Percentiles rank a stretch among this genome's conserved stretches.
Conservation (phyloP, 805 yeast species). For the Schwanniomyces occidentalis region DNA sequence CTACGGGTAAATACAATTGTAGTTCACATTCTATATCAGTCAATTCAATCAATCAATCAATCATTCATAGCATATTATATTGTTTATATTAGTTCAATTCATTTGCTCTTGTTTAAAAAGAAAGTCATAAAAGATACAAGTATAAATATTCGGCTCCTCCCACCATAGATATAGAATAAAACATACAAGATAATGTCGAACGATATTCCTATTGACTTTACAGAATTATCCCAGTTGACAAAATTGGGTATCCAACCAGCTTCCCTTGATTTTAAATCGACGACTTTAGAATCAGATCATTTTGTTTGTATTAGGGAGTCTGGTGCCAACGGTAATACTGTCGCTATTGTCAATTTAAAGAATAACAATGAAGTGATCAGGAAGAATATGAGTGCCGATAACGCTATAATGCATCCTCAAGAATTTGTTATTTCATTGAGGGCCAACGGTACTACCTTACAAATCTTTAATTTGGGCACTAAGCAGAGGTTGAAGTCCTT, state of each 20-base stretch:
- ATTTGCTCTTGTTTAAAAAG: too few species aligned
- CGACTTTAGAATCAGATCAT: conserved; percentile 91
- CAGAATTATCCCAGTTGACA: conserved; percentile 89
- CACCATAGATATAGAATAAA: too few species aligned
- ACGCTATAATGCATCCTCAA: conserved; percentile 94
- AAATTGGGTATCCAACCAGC: conserved; percentile 81
- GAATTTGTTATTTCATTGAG: conserved; percentile 87
- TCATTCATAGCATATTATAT: too few species aligned
- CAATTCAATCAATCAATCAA: too few species aligned
- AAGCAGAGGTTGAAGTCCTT: conserved; percentile 89
- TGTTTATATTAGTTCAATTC: too few species aligned
- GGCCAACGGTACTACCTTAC: conserved; percentile 95
- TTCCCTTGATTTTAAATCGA: conserved; percentile 87
- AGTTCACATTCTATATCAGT: too few species aligned
- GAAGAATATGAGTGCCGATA: conserved; percentile 95
- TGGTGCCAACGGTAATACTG: conserved; percentile 71
- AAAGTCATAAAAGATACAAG: too few species aligned
- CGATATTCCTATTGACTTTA: conserved; percentile 95
- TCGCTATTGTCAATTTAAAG: conserved; percentile 85
- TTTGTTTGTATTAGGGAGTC: conserved; percentile 80
- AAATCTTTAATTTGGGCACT: conserved; percentile 83
- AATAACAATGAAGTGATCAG: conserved; percentile 78
- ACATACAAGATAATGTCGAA: conserved; percentile 22
- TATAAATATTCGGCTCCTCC: too few species aligned
- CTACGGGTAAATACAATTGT: too few species aligned